Conservation (phyloP, 768 basidiomycete species). For the Tricholomella constricta region DNA sequence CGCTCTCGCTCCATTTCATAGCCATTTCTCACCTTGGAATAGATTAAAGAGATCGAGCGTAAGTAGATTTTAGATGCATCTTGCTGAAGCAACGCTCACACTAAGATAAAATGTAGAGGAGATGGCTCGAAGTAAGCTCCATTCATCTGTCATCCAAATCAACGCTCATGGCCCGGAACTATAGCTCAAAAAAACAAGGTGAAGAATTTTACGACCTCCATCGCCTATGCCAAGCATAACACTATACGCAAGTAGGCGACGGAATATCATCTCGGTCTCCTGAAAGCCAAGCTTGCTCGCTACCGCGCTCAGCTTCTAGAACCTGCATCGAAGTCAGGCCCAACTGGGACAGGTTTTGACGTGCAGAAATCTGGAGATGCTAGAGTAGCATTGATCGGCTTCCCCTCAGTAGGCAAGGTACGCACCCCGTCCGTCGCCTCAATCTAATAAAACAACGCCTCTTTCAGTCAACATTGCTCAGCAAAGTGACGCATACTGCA, state of each 20-base stretch:
- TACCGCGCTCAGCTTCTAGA: slow-evolving; percentile 96
- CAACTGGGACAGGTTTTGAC: slow-evolving; percentile 83
- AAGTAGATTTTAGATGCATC: slow-evolving; percentile 28
- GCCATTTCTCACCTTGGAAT: neutral
- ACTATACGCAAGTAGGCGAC: slow-evolving; percentile 63
- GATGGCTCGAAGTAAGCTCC: slow-evolving; percentile 89
- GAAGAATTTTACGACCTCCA: slow-evolving; percentile 10
- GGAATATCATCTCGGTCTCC: slow-evolving; percentile 89
- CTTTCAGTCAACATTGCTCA: slow-evolving; percentile 81
- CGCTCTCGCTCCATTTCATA: neutral
- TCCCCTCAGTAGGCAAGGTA: slow-evolving; percentile 93
- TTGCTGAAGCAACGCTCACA: neutral
- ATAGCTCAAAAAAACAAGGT: slow-evolving; percentile 96
- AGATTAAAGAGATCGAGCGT: slow-evolving; percentile 98
- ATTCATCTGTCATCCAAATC: neutral
- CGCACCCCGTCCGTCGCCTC: neutral
- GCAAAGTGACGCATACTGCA: slow-evolving; percentile 89
- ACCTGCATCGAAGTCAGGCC: slow-evolving; percentile 81
- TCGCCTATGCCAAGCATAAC: slow-evolving; percentile 11
- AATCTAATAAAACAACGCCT: too few species aligned
- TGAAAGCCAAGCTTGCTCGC: slow-evolving; percentile 93
- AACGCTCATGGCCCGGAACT: slow-evolving; percentile 3
- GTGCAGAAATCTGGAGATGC: slow-evolving; percentile 85
- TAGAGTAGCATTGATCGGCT: slow-evolving; percentile 89
- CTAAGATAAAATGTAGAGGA: slow-evolving; percentile 60